Evolutionary conservation across 2,329 filamentous ascomycete genomes (phyloP).

Genomic region (Penicillium carneum): DNA sequence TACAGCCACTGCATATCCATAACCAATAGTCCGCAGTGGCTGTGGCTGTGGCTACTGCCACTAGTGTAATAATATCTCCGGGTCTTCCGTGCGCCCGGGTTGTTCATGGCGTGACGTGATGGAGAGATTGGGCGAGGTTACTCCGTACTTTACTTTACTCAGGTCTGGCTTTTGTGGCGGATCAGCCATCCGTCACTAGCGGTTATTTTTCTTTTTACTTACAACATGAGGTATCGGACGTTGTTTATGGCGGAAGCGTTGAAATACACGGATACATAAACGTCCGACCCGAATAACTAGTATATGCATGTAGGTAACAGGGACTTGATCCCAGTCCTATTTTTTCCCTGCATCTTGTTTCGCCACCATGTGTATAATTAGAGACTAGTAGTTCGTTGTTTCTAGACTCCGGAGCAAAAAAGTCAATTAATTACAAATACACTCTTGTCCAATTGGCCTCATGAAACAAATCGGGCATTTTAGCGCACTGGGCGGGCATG

Average conservation of each 20-base stretch:
- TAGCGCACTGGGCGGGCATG: neutral
- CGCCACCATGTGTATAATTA: neutral
- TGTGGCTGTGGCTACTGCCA: neutral
- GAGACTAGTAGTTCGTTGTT: neutral
- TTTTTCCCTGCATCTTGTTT: neutral
- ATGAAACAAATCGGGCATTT: neutral
- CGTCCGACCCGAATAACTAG: too few relatives aligned
- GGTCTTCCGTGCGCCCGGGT: neutral
- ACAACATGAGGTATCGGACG: neutral
- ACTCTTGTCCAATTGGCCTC: neutral
- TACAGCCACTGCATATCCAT: neutral
- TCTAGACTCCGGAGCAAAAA: neutral
- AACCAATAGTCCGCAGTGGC: too few relatives aligned
- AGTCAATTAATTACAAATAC: neutral
- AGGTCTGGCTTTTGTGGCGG: neutral
- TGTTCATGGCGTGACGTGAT: neutral
- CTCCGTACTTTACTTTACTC: neutral
- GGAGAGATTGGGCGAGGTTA: neutral
- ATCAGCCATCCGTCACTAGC: slow-evolving; percentile 1
- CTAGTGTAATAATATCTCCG: neutral
- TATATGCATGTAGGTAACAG: neutral
- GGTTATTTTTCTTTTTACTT: neutral
- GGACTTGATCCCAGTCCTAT: neutral
- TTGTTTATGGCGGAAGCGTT: neutral
- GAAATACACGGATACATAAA: neutral